Base-by-base conservation (phyloP, 2,329 filamentous ascomycete species). In the Fusarium succisae region DNA sequence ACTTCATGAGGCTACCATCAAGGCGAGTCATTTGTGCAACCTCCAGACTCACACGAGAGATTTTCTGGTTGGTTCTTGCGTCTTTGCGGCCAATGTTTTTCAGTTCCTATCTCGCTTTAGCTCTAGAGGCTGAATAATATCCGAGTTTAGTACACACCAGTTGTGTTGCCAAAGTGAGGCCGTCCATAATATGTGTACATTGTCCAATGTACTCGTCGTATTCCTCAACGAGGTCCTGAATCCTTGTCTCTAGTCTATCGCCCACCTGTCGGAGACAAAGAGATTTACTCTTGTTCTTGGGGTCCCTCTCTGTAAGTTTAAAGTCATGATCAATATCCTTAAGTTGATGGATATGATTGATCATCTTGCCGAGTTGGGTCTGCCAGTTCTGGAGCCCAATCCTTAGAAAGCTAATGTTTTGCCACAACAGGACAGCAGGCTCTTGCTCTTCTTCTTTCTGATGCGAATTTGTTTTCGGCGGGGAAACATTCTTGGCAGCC, bases 191-290 rank as follows among this genome's bases (percentile, higher is more conserved):
- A 0, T 54, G 63, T 4, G 39, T 50, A 1, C 66, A 70, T 1
- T 70, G 48, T 3, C 61, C 37, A 1, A 70, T 66, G 11, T 54
- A 44, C 13, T 71, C 61, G 5, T 70, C 50, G 0, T 71, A 71
- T 1, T 71, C 68, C 4, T 61, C 44, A 1, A 62, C 28, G 0
- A 69, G 41, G 9, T 69, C 58, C 2, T 59, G 58, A 3, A 64
- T 1, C 5, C 58, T 48, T 13, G 22, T 28, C 10, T 14, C 17
- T 2, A 70, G 54, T 7, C 67, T 43, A 5, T 8, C 1, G 1
- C 51, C 41, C 3, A 62, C 44, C 0, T 57, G 10, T 2, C 7
- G 18, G 13, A 69, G 56, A n/a, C 28, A 30, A 30, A 30, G 28
- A 30, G 28, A 30, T 17, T 14, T 50, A 5, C 1, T 12, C 14